Conservation (phyloP, 495 filamentous ascomycete species). For the Neurospora terricola region DNA sequence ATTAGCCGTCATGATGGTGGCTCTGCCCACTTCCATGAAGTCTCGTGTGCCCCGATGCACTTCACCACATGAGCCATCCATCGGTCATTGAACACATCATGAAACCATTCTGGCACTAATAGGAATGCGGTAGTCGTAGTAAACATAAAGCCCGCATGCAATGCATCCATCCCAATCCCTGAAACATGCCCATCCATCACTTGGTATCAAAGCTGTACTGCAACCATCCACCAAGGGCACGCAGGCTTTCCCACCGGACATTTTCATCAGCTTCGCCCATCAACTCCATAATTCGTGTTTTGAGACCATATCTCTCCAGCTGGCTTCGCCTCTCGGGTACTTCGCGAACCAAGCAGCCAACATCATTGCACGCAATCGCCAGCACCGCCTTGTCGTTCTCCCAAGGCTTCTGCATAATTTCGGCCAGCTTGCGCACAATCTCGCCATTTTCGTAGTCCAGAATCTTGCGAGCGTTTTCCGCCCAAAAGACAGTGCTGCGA, state of each 20-base stretch:
- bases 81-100: background rate
- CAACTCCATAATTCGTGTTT: slow-evolving; percentile 86
- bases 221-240: slow-evolving; percentile 87
- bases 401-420: slow-evolving; percentile 80
- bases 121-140: background rate
- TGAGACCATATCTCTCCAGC: slow-evolving; percentile 84
- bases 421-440: slow-evolving; percentile 70
- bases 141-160: background rate
- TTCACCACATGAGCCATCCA: background rate
- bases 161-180: background rate
- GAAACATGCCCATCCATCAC: slow-evolving; percentile 13
- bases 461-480: slow-evolving; percentile 87
- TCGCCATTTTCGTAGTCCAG: slow-evolving; percentile 74
- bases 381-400: slow-evolving; percentile 91
- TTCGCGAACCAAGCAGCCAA: slow-evolving; percentile 81
- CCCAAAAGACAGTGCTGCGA: slow-evolving; percentile 84
- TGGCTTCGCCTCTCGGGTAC: slow-evolving; percentile 73
- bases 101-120: background rate
- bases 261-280: slow-evolving; percentile 87
- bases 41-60: background rate
- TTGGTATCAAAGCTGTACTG: slow-evolving; percentile 73
- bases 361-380: slow-evolving; percentile 91
- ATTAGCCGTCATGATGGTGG: background rate
- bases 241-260: slow-evolving; percentile 90
- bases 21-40: background rate